Conservation (phyloP, 257 asterid species). For the Schizonepeta tenuifolia region DNA sequence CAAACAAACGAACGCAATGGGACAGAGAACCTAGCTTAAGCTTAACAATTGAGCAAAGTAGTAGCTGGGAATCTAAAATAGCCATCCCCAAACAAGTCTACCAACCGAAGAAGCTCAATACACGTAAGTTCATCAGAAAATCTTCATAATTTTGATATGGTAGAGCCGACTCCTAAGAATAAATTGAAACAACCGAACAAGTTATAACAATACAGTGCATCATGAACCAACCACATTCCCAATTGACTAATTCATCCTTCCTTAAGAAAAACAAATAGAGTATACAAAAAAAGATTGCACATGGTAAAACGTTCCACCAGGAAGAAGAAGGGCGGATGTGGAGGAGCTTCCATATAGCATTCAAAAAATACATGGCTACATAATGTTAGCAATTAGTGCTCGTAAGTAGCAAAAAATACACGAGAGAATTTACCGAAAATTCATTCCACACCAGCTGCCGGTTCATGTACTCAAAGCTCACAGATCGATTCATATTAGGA, state of each 20-base stretch:
- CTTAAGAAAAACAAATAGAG: neutral
- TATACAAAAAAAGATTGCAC: neutral
- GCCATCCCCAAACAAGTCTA: too few relatives aligned
- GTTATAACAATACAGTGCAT: neutral
- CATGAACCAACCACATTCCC: neutral
- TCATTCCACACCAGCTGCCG: conserved; percentile 98
- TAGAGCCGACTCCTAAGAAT: neutral
- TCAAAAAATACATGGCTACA: neutral
- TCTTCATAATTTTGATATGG: neutral
- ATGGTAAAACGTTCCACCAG: neutral
- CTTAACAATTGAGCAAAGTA: neutral
- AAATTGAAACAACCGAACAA: conserved; percentile 2
- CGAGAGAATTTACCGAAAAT: conserved; percentile 69
- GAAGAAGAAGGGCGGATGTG: neutral
- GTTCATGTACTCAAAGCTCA: conserved; percentile 98
- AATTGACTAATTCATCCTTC: neutral
- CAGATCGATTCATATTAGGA: conserved; percentile 93
- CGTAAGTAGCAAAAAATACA: conserved; percentile 18
- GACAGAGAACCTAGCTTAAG: conserved; percentile 26
- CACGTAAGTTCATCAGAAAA: neutral
- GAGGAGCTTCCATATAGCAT: conserved; percentile 10
- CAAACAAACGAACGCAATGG: conserved; percentile 10
- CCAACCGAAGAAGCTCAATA: neutral
- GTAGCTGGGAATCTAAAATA: neutral
- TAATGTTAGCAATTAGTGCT: conserved; percentile 8